Evolutionary conservation across 1,139 yeast species (phyloP).

Genomic region (Zhuliangozyma blackwelliae): DNA sequence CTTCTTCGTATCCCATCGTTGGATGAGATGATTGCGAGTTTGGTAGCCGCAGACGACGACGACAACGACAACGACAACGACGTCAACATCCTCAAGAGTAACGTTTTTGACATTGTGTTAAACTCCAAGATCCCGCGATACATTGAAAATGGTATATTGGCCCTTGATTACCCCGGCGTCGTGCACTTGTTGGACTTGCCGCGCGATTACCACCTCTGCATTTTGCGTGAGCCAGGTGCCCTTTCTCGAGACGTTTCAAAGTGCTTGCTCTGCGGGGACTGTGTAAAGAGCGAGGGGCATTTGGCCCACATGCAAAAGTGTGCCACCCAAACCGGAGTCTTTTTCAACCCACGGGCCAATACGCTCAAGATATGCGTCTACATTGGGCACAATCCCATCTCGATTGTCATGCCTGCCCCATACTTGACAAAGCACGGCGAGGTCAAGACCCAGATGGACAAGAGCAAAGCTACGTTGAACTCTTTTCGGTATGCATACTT

Average conservation of each 20-base stretch:
- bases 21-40: conserved; percentile 13
- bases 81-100: conserved; percentile 19
- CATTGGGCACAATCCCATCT: conserved; percentile 25
- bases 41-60: conserved; percentile 5
- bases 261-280: conserved; percentile 32
- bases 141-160: conserved; percentile 19
- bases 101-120: conserved; percentile 21
- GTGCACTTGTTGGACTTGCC: conserved; percentile 40
- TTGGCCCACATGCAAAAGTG: conserved; percentile 25
- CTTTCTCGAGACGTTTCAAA: conserved; percentile 22
- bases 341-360: conserved; percentile 40
- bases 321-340: conserved; percentile 30
- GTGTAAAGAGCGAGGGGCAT: conserved; percentile 14
- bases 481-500: conserved; percentile 49
- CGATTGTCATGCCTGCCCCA: conserved; percentile 50
- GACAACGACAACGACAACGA: too few species aligned
- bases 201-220: conserved; percentile 22
- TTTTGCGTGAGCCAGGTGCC: conserved; percentile 22
- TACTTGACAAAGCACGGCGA: conserved; percentile 73
- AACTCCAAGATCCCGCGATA: conserved; percentile 25
- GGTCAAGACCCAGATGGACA: conserved; percentile 49
- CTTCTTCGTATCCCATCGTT: conserved; percentile 20
- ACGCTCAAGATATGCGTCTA: conserved; percentile 34
- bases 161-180: conserved; percentile 35
- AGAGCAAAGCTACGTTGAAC: conserved; percentile 53